Conservation (phyloP, 768 basidiomycete genomes). For the Saitozyma sp. region DNA sequence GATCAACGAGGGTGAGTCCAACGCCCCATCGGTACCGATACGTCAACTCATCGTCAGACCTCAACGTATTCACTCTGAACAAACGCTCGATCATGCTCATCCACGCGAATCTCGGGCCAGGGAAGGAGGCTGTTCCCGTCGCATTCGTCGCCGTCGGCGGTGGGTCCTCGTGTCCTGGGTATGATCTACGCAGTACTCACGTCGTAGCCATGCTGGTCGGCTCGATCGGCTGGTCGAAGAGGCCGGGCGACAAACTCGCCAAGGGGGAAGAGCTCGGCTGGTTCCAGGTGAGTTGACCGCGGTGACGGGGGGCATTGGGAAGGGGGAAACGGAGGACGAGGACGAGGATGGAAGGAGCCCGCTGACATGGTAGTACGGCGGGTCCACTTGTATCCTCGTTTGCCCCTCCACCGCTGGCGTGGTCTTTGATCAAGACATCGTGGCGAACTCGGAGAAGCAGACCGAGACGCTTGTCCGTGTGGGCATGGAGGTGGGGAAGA, state of each 20-base stretch:
- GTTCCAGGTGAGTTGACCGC: constrained; percentile 60
- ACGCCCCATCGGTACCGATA: constrained; percentile 59
- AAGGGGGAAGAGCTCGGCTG: constrained; percentile 60
- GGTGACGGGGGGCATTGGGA: neutral
- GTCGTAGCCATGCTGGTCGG: constrained; percentile 68
- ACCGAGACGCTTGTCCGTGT: constrained; percentile 73
- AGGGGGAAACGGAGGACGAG: constrained; percentile 16
- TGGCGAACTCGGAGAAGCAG: constrained; percentile 58
- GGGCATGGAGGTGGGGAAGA: constrained; percentile 52
- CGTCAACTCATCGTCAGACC: constrained; percentile 26
- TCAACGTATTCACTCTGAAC: constrained; percentile 52
- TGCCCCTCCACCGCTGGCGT: constrained; percentile 60
- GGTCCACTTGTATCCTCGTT: constrained; percentile 67
- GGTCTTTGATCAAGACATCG: constrained; percentile 62
- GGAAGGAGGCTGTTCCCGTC: constrained; percentile 54
- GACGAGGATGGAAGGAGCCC: neutral
- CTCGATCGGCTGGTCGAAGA: constrained; percentile 65
- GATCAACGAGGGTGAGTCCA: constrained; percentile 64
- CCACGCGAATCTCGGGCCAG: constrained; percentile 37
- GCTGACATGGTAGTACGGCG: constrained; percentile 67
- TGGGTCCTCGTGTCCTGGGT: constrained; percentile 13
- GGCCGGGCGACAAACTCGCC: constrained; percentile 51
- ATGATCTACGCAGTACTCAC: neutral
- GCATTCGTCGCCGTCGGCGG: constrained; percentile 75
- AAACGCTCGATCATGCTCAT: constrained; percentile 48